These are phyloP conservation scores for Arachnopeziza araneosa DNA, from an alignment of 2,329 filamentous ascomycete genomes.

Conservation along the genomic window DNA sequence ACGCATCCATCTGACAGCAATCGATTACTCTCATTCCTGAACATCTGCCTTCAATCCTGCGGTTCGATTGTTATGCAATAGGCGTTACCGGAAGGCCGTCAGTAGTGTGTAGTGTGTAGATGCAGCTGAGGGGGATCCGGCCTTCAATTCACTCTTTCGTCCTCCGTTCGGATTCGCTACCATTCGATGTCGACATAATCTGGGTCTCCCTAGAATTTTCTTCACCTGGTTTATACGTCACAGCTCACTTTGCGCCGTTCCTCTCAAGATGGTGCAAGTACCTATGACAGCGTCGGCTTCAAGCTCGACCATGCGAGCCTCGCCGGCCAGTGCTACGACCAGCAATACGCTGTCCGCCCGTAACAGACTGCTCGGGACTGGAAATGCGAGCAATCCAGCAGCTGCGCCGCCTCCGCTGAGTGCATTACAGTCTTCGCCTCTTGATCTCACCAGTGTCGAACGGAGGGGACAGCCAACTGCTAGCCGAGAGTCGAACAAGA, in stretches of 20 bases:
- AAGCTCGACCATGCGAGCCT: conserved; percentile 27
- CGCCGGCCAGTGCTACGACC: conserved; percentile 24
- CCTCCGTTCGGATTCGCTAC: not conserved
- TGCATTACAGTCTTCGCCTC: conserved; percentile 41
- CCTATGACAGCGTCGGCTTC: conserved; percentile 24
- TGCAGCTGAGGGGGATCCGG: not conserved
- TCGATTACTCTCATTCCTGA: not conserved
- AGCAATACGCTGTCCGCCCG: conserved; percentile 21
- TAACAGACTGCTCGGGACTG: conserved; percentile 24
- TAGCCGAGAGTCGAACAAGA: conserved; percentile 69
- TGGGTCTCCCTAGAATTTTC: conserved; percentile 7
- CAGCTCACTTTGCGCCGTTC: not conserved
- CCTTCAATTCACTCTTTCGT: not conserved
- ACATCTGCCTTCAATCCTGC: not conserved
- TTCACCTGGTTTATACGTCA: not conserved
- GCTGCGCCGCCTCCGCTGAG: conserved; percentile 29
- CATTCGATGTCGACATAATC: conserved; percentile 24
- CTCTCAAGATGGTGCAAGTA: conserved; percentile 29
- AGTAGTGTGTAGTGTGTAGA: not conserved
- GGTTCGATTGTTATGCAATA: conserved; percentile 7
- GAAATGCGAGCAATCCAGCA: conserved; percentile 29
- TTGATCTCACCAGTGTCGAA: conserved; percentile 88
- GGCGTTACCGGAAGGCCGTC: not conserved
- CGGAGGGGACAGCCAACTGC: conserved; percentile 77
- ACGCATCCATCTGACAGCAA: not conserved